Evolutionary conservation across 345 rosid species (phyloP), one percentile per base, ranked within the genome.

Genomic region (Gossypium thurberi): DNA sequence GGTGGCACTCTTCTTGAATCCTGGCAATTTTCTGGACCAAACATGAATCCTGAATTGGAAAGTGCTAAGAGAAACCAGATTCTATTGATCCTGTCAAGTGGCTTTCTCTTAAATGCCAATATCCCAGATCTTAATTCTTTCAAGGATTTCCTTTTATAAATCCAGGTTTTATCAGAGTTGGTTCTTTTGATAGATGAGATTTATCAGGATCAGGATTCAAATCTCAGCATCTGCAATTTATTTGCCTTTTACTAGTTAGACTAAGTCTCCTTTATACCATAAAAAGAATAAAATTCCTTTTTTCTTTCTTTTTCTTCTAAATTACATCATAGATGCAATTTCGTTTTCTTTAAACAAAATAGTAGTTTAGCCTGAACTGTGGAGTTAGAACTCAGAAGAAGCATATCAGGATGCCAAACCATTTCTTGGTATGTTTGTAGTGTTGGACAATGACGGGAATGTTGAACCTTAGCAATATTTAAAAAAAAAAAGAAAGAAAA

Each of bases 1-100:
- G 50, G 69, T 65, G 69, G 51, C 52, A 15, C 10, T 20, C 52
- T 65, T 65, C 69, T 33, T 33, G 40, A 65, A 43, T 64, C 69
- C 51, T 64, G 69, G 69, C 43, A 10, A 12, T 64, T 6, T n/a
- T 40, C 14, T n/a, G 26, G 68, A 63, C 25, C 26, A 63, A 63
- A 40, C 25, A 13, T 15, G 55, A 46, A 23, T 46, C 25, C 18
- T 25, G 26, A 21, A 20, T 56, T 21, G 12, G 25, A 20, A n/a
- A 40, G 20, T 64, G 50, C 68, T 42, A 64, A 64, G 26, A 64
- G 17, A 64, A 64, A 42, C 15, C 68, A 18, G 51, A 65, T 64
- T 42, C 6, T 63, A 42, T 47, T 7, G 70, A 47, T 10, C 33
- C 8, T 66, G 4, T 66, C 56, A 6, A 1, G 51, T 1, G 9